phyloP scores from a whole-genome alignment of 208 protist species.

The Leishmania braziliensis region DNA sequence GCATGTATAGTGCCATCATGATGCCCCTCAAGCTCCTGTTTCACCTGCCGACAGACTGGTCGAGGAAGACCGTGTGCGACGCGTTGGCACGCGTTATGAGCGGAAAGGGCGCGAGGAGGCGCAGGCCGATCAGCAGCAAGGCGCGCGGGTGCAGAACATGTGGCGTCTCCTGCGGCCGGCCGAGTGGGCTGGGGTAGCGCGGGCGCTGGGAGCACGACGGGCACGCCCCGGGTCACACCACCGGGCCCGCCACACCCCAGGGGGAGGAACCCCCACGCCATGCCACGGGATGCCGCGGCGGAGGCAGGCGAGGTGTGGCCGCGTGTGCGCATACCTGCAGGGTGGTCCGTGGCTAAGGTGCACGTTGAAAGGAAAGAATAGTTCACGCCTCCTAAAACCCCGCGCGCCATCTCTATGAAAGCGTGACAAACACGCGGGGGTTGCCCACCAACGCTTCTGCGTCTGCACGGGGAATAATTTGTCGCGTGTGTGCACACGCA shows the following conservation, averaged over 20 bases:
- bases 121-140: background rate
- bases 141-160: no score
- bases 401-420: background rate
- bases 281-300: no score
- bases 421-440: background rate
- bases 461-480: background rate
- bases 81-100: constrained; percentile 25
- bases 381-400: background rate
- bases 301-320: no score
- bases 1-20: constrained; percentile 72
- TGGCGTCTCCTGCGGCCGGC: no score
- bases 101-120: no score
- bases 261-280: no score
- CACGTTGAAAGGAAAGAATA: background rate
- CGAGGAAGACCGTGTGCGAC: constrained; percentile 64
- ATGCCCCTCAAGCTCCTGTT: constrained; percentile 66
- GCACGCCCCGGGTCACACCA: no score
- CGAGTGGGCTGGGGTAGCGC: no score
- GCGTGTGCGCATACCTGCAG: background rate
- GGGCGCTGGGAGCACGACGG: no score
- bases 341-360: background rate
- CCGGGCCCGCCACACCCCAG: no score
- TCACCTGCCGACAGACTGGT: constrained; percentile 77
- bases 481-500: background rate
- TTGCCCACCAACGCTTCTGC: background rate